Evolutionary conservation across 2,329 filamentous ascomycete genomes (phyloP).

Genomic region (Xylaria sp.): DNA sequence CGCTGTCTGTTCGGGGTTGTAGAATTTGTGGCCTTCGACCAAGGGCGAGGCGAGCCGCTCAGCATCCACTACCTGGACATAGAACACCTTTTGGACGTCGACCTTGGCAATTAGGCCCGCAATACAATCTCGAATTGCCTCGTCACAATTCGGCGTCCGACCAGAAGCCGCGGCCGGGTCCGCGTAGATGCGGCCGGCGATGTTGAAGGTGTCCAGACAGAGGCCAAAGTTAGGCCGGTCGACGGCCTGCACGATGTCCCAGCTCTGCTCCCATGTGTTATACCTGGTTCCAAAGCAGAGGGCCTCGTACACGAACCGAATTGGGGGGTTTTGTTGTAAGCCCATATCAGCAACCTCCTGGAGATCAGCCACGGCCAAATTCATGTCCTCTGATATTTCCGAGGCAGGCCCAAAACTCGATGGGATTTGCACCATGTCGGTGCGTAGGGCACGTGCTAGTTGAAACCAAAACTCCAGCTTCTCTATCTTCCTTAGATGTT

Average conservation of each 20-base stretch:
- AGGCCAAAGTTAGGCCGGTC: slow-evolving; percentile 78
- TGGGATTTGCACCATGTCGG: slow-evolving; percentile 79
- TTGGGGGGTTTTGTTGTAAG: slow-evolving; percentile 61
- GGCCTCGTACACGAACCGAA: slow-evolving; percentile 79
- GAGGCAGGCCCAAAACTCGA: slow-evolving; percentile 71
- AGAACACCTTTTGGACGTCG: slow-evolving; percentile 75
- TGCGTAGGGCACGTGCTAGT: slow-evolving; percentile 71
- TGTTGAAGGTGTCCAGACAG: slow-evolving; percentile 83
- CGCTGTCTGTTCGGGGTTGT: slow-evolving; percentile 66
- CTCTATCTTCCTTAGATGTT: slow-evolving; percentile 67
- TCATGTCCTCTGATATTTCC: slow-evolving; percentile 58
- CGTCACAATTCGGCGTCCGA: slow-evolving; percentile 64
- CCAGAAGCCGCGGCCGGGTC: slow-evolving; percentile 69
- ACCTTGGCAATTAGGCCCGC: slow-evolving; percentile 64
- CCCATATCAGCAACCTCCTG: slow-evolving; percentile 75
- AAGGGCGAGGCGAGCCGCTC: slow-evolving; percentile 71
- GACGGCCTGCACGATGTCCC: slow-evolving; percentile 73
- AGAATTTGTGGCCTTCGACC: slow-evolving; percentile 65
- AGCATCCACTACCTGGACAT: slow-evolving; percentile 81
- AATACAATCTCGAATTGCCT: slow-evolving; percentile 65
- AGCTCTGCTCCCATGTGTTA: slow-evolving; percentile 77
- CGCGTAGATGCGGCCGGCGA: slow-evolving; percentile 76
- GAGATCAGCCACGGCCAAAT: slow-evolving; percentile 71
- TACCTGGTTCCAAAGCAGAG: slow-evolving; percentile 77
- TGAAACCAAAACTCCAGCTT: slow-evolving; percentile 77